Percentiles rank a stretch among this genome's conserved stretches.
Conservation (phyloP, 1,139 yeast genomes). For the Chernovozyma aurita region DNA sequence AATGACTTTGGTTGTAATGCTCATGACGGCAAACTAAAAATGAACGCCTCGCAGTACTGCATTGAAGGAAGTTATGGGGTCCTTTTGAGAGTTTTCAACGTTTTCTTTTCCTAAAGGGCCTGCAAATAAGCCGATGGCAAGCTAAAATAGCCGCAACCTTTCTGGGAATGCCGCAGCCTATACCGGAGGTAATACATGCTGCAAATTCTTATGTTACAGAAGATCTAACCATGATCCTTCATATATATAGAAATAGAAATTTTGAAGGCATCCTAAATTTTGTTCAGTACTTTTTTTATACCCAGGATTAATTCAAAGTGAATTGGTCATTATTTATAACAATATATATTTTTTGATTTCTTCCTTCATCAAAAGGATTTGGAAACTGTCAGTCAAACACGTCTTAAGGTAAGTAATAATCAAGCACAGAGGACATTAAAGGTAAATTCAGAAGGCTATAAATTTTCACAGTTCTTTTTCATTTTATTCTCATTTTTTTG, state of each 20-base stretch:
- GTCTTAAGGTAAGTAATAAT: too few relatives aligned
- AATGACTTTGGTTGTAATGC: too few relatives aligned
- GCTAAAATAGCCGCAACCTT: neutral
- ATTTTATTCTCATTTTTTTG: too few relatives aligned
- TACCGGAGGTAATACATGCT: neutral
- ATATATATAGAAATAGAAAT: neutral
- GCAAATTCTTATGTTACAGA: neutral
- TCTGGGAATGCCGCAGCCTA: neutral
- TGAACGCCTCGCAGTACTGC: conserved; percentile 1
- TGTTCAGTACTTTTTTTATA: neutral
- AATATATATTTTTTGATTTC: neutral
- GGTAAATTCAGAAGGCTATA: too few relatives aligned
- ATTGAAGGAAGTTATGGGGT: too few relatives aligned
- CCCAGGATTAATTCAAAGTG: neutral
- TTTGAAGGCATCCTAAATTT: neutral
- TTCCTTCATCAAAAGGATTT: neutral
- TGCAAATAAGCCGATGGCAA: neutral
- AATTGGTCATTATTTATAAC: neutral
- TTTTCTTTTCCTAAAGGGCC: neutral
- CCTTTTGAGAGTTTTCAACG: neutral
- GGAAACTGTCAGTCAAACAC: neutral
- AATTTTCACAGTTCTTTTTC: too few relatives aligned
- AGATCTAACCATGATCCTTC: neutral
- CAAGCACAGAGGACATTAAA: too few relatives aligned
- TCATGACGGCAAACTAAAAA: too few relatives aligned